Percentiles rank a stretch among this genome's conserved stretches.
phyloP scores from a whole-genome alignment of 1,284 basidiomycete species.

The Pascua sp. region DNA sequence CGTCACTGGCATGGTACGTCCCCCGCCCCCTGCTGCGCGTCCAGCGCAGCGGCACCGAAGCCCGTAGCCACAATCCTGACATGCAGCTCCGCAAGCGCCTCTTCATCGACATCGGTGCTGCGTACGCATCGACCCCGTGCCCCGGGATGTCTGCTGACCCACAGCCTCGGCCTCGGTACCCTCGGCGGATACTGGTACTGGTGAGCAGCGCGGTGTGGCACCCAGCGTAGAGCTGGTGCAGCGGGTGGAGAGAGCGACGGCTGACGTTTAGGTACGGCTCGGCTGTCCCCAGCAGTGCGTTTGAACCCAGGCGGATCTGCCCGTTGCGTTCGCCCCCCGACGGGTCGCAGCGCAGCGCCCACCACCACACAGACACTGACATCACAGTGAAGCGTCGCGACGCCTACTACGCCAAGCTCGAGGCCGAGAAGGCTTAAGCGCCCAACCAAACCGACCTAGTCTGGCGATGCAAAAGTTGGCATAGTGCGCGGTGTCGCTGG shows the following conservation, averaged over 20 bases:
- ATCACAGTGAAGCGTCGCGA: constrained; percentile 21
- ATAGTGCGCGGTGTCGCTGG: too few relatives aligned
- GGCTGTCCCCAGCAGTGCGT: constrained; percentile 20
- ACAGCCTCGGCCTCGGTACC: constrained; percentile 15
- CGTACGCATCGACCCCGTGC: constrained; percentile 5
- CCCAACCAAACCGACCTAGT: background rate
- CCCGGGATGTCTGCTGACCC: background rate
- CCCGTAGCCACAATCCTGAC: constrained; percentile 3
- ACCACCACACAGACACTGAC: constrained; percentile 3
- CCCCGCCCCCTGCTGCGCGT: background rate
- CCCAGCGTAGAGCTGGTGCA: background rate
- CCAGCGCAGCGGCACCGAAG: too few relatives aligned
- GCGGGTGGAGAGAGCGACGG: background rate
- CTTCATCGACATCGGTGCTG: constrained; percentile 10
- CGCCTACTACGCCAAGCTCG: constrained; percentile 22
- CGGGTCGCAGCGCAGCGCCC: background rate
- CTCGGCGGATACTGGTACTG: constrained; percentile 19
- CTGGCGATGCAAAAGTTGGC: too few relatives aligned
- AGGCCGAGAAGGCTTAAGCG: constrained; percentile 9
- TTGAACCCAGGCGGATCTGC: background rate
- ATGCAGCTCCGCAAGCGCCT: constrained; percentile 14
- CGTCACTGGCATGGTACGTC: constrained; percentile 22
- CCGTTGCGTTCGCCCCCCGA: background rate
- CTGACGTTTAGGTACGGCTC: constrained; percentile 15
- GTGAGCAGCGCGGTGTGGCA: constrained; percentile 5